phyloP scores from a whole-genome alignment of 768 basidiomycete genomes.

The Xerocomellus amylosporus region DNA sequence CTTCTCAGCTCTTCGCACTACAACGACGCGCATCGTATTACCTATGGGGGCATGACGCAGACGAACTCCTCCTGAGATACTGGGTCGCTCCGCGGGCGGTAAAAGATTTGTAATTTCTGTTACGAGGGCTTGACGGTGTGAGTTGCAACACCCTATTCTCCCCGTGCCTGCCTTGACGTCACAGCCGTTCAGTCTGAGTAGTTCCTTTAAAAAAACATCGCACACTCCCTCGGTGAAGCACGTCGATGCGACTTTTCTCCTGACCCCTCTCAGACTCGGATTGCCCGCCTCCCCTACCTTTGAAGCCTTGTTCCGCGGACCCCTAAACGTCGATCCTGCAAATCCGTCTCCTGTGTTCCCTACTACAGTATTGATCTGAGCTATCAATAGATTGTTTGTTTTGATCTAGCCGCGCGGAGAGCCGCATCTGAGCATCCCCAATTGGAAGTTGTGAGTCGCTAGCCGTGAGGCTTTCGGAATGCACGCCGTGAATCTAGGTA shows the following conservation, averaged over 20 bases:
- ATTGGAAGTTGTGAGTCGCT: neutral
- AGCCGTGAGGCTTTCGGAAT: neutral
- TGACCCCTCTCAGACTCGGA: neutral
- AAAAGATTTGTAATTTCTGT: slow-evolving; percentile 23
- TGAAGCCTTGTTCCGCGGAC: neutral
- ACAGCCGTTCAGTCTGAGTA: neutral
- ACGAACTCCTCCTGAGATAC: slow-evolving; percentile 25
- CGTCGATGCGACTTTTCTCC: neutral
- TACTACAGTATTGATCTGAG: too few species aligned
- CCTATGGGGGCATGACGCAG: slow-evolving; percentile 50
- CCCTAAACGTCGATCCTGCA: neutral
- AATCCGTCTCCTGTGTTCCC: neutral
- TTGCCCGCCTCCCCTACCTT: neutral
- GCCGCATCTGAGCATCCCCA: neutral
- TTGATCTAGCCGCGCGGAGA: neutral
- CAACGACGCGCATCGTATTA: slow-evolving; percentile 58
- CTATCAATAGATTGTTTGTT: slow-evolving; percentile 4
- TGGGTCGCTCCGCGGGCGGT: slow-evolving; percentile 25
- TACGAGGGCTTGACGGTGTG: slow-evolving; percentile 8
- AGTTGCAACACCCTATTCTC: neutral
- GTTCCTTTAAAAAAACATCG: too few species aligned
- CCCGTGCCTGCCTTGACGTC: slow-evolving; percentile 3
- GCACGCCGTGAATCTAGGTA: neutral
- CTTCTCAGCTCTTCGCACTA: slow-evolving; percentile 53
- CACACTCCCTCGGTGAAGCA: slow-evolving; percentile 3